Percentiles rank a stretch among this genome's conserved stretches.
Evolutionary conservation across 768 basidiomycete species (phyloP).

Genomic region (Nidularia sp.): DNA sequence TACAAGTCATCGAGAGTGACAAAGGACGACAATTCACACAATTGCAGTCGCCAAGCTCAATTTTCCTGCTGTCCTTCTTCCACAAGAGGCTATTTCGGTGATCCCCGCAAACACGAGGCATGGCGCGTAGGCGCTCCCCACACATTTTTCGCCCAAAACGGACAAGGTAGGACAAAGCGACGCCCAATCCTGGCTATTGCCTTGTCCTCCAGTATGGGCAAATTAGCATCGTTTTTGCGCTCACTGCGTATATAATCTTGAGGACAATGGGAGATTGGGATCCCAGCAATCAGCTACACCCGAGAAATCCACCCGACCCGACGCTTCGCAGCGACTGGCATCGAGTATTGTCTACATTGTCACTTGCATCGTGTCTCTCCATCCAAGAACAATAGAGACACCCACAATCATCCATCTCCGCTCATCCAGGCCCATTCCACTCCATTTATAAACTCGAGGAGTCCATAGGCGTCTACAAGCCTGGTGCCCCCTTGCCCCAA

Average conservation of each 20-base stretch:
- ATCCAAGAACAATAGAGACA: background rate
- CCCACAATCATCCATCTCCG: background rate
- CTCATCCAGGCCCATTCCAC: background rate
- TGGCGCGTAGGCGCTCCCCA: background rate
- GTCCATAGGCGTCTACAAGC: background rate
- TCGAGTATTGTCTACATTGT: background rate
- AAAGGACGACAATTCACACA: background rate
- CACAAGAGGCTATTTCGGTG: background rate
- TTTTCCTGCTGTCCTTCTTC: background rate
- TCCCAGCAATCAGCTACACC: too few species aligned
- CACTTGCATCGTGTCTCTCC: background rate
- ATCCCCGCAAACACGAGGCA: background rate
- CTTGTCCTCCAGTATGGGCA: constrained; percentile 20
- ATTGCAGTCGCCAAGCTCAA: background rate
- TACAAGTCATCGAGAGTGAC: too few species aligned
- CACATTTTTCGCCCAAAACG: constrained; percentile 4
- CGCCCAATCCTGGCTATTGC: constrained; percentile 19
- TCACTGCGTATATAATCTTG: constrained; percentile 23
- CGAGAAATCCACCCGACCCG: background rate
- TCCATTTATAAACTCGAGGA: background rate
- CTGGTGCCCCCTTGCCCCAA: background rate
- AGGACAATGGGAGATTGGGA: constrained; percentile 9
- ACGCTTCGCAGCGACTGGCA: background rate
- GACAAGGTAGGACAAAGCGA: constrained; percentile 32
- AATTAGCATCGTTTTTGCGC: constrained; percentile 1